Evolutionary conservation across 371 early-diverging fungal genomes (phyloP), one percentile per base, ranked within the genome.

Genomic region (Apophysomyces sp.): DNA sequence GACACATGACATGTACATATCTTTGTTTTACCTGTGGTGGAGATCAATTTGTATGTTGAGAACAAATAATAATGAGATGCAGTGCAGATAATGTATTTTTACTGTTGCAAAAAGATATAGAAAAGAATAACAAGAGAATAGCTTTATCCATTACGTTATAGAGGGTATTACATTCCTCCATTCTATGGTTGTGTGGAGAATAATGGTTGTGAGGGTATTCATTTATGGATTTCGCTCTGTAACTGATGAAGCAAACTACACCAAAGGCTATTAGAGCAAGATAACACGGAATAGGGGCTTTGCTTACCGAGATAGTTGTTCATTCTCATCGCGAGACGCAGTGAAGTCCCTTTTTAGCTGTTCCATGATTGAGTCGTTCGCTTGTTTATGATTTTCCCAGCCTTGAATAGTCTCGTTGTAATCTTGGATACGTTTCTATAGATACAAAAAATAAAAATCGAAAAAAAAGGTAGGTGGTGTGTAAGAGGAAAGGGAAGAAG

Each of bases 321-420:
- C 63, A 51, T 75, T 78, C 37, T 75, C 76, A 41, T 74, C 70
- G 7, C 62, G 60, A 44, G 62, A 62, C n/a, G 72, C 65, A 24
- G 27, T 39, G 37, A 60, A 66, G 21, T 65, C 73, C 8, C 52
- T 61, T 40, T 68, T 71, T 26, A 73, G 56, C 26, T 71, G 61
- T 9, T 71, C 63, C 18, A 67, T 44, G 32, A 71, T 58, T 0
- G 49, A 40, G 36, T 67, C 39, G 37, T 60, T 67, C 16, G 68
- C 67, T 18, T 61, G 53, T 12, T 57, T 24, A 12, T 67, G 30
- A n/a, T 52, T 65, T n/a, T 67, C 60, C 71, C 71, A 71, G 44
- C 68, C 65, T 18, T 61, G 55, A 31, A 61, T 40, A 67, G 55
- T 11, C 55, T 58, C 51, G 11, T 71, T 67, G 41, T 65, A 69